Conservation (phyloP, 176 grass and related monocot species). For the Oryza nivara region DNA sequence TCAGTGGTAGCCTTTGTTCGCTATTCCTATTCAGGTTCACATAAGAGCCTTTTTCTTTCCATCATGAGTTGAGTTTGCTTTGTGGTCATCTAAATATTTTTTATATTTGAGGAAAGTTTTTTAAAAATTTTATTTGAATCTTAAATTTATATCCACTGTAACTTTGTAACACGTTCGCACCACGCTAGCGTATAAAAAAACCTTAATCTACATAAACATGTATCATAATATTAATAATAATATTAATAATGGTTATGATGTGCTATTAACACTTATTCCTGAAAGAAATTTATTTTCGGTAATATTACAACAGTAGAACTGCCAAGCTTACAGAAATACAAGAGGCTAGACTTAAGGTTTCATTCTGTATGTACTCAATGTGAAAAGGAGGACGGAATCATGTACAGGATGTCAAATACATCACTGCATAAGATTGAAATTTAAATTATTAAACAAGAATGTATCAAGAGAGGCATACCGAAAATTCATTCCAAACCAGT, state of each 20-base stretch:
- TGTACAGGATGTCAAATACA: background rate
- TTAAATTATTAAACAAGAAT: conserved; percentile 24
- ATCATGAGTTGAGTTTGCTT: too few relatives aligned
- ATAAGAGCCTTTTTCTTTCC: too few relatives aligned
- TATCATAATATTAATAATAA: background rate
- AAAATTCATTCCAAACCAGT: conserved; percentile 99
- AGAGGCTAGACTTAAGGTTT: conserved; percentile 1
- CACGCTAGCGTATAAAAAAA: too few relatives aligned
- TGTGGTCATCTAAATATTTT: too few relatives aligned
- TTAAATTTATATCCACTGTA: too few relatives aligned
- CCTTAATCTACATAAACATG: too few relatives aligned
- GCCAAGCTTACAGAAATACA: conserved; percentile 3
- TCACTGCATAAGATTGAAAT: conserved; percentile 4
- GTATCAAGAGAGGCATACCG: conserved; percentile 58
- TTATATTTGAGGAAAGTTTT: too few relatives aligned
- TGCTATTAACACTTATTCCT: background rate
- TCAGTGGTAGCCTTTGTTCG: too few relatives aligned
- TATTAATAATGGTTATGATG: background rate
- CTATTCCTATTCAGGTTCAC: too few relatives aligned
- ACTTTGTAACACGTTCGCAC: too few relatives aligned
- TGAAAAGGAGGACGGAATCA: background rate
- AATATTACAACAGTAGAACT: background rate
- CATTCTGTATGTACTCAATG: background rate
- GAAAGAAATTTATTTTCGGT: background rate
- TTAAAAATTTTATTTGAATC: too few relatives aligned